phyloP scores from a whole-genome alignment of 352 stramenopile species.

The Globisporangium uncinulatum region DNA sequence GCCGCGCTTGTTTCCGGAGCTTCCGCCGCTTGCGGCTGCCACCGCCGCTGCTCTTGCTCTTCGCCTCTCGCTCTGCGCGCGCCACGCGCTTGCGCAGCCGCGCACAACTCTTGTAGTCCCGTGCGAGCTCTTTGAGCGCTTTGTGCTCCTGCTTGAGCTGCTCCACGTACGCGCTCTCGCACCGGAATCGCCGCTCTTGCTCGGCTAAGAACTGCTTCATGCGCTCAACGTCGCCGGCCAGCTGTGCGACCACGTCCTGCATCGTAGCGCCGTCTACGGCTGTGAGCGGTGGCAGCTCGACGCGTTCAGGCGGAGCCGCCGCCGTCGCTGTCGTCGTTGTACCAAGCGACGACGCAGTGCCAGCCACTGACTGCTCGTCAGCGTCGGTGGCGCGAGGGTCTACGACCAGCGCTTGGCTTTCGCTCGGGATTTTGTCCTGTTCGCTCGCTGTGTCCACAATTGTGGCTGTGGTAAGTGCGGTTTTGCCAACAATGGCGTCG shows the following conservation, averaged over 20 bases:
- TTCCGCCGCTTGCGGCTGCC: constrained; percentile 13
- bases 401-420: neutral
- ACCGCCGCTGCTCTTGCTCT: constrained; percentile 11
- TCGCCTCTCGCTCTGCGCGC: constrained; percentile 22
- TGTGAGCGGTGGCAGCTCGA: constrained; percentile 2
- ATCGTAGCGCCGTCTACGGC: constrained; percentile 18
- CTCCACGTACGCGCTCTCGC: constrained; percentile 20
- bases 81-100: constrained; percentile 29
- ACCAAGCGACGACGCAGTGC: neutral
- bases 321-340: neutral
- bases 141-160: constrained; percentile 35
- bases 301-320: neutral
- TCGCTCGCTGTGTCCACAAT: neutral
- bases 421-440: too few relatives aligned
- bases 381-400: neutral
- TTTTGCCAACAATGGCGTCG: neutral
- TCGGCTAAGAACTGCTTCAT: constrained; percentile 31
- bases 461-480: neutral
- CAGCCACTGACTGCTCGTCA: neutral
- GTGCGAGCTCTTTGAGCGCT: constrained; percentile 25
- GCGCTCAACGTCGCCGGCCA: constrained; percentile 21
- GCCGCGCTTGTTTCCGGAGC: constrained; percentile 41
- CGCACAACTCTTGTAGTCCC: constrained; percentile 31
- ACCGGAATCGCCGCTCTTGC: constrained; percentile 26
- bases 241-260: constrained; percentile 22